Evolutionary conservation across 306 rosid genomes (phyloP), one percentile per base, ranked within the genome.

Genomic region (Argentina anserina): DNA sequence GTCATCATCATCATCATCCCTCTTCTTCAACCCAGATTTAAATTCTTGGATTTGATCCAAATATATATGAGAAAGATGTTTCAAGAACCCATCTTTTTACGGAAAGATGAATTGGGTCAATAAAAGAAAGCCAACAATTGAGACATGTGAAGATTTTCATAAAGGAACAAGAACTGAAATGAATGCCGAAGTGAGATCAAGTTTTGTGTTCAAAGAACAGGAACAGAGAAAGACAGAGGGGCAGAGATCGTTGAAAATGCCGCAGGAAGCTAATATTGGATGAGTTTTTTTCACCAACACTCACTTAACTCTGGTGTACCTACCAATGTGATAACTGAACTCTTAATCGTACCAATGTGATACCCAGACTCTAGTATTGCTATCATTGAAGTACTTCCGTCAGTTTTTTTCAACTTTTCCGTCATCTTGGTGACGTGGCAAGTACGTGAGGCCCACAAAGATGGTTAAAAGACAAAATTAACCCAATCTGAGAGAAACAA

Each of bases 1-100:
- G 92, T 88, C 88, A 81, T 83, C 93, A 81, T 89, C 93, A 81
- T 89, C 92, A 79, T 93, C 86, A 72, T 79, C 81, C 31, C 43
- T 31, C 41, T 53, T 50, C 53, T 62, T 29, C 59, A 65, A 31
- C 60, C 72, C 52, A 71, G 70, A 37, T 4, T 28, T 26, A 23
- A 80, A 46, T 23, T 40, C 17, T 45, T 0, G 1, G 46, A 43
- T 41, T 25, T 25, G 65, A 59, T 28, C 65, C 39, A 72, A 45
- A 26, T 23, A 20, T 13, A 46, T n/a, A 9, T 25, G n/a, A 59
- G 55, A 26, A 10, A 71, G 4, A 26, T 40, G 66, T 26, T 26
- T 71, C 40, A 39, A 60, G 46, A 26, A 26, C 29, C 31, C 61
- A 65, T 56, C 65, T 71, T 76, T 58, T 26, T 13, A 28, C n/a